Conservation (phyloP, 2,329 filamentous ascomycete species). For the Talaromyces funiculosus region DNA sequence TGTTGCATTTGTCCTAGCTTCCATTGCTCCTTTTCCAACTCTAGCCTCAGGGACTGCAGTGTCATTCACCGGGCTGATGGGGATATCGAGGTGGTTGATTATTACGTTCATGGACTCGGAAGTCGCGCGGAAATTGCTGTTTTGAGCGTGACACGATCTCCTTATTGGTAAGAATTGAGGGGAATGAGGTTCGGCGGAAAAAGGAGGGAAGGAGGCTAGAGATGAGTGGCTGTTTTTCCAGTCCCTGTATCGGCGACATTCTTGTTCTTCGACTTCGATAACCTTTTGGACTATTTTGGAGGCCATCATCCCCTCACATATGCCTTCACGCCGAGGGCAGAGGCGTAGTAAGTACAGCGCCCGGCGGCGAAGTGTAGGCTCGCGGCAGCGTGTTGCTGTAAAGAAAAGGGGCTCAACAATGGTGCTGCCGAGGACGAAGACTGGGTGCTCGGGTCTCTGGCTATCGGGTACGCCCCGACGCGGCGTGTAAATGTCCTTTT, state of each 20-base stretch:
- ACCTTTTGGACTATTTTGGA: neutral
- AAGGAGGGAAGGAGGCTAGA: neutral
- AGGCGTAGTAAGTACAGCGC: constrained; percentile 2
- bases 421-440: constrained; percentile 7
- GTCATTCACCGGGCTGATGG: neutral
- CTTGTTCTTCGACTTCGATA: constrained; percentile 10
- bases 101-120: neutral
- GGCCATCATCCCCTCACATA: constrained; percentile 11
- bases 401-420: constrained; percentile 5
- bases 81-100: neutral
- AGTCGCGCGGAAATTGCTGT: neutral
- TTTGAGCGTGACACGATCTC: neutral
- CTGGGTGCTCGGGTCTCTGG: neutral
- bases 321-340: constrained; percentile 10
- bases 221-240: neutral
- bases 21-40: neutral
- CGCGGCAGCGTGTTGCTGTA: constrained; percentile 2
- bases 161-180: neutral
- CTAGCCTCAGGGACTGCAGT: neutral
- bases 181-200: neutral
- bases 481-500: neutral
- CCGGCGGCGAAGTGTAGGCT: constrained; percentile 10
- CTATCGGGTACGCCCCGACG: neutral
- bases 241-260: neutral
- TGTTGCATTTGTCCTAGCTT: neutral